Percentiles rank a stretch among this genome's conserved stretches.
Evolutionary conservation across 2,329 filamentous ascomycete genomes (phyloP).

Genomic region (Aspergillus pseudoterreus): DNA sequence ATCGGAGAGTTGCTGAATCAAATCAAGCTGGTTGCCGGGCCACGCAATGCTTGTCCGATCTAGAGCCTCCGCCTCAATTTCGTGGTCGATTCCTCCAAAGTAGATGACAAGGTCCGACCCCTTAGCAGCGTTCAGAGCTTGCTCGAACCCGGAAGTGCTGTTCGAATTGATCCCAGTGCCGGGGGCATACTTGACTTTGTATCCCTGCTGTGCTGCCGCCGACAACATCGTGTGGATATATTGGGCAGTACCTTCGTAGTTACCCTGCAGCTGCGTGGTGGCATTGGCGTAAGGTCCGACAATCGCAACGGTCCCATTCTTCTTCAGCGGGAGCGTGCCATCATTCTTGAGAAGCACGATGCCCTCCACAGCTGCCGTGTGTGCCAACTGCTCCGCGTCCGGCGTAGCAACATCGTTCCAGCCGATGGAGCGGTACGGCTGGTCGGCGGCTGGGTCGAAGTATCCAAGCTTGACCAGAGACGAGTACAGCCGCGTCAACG

Average conservation of each 20-base stretch:
- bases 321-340: conserved; percentile 40
- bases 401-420: conserved; percentile 54
- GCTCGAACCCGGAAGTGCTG: conserved; percentile 23
- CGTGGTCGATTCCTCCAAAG: conserved; percentile 30
- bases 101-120: conserved; percentile 28
- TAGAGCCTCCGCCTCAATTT: conserved; percentile 29
- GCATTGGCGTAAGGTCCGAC: conserved; percentile 56
- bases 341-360: conserved; percentile 50
- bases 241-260: conserved; percentile 52
- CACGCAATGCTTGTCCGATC: conserved; percentile 34
- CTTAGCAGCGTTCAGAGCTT: conserved; percentile 25
- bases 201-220: conserved; percentile 43
- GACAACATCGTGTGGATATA: conserved; percentile 30
- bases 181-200: conserved; percentile 41
- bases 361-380: conserved; percentile 45
- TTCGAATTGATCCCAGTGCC: conserved; percentile 16
- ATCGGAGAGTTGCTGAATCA: conserved; percentile 28
- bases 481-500: conserved; percentile 43
- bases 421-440: conserved; percentile 47
- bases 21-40: conserved; percentile 31
- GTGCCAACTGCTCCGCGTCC: conserved; percentile 50
- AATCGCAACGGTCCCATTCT: conserved; percentile 43
- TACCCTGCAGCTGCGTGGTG: conserved; percentile 53
- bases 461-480: conserved; percentile 47
- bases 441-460: conserved; percentile 40